Conservation (phyloP, 1,284 basidiomycete genomes). For the Cutaneotrichosporon cutaneum region DNA sequence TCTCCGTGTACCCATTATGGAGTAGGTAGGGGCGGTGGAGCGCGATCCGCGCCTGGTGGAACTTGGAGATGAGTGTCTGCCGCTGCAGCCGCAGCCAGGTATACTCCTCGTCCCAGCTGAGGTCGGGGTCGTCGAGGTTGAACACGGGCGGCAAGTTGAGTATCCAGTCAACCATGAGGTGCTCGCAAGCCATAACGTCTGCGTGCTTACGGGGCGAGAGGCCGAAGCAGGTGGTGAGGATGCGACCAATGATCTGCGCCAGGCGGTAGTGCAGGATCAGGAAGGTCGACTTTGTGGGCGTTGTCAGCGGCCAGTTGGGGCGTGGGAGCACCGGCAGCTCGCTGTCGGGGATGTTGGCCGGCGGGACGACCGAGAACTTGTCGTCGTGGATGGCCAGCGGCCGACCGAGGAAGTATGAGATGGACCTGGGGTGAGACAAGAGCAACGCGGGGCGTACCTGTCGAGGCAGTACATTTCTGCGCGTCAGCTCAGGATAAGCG, state of each 20-base stretch:
- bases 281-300: conserved; percentile 36
- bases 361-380: conserved; percentile 28
- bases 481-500: conserved; percentile 9
- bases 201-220: conserved; percentile 28
- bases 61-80: conserved; percentile 35
- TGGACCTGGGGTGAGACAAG: conserved; percentile 23
- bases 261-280: conserved; percentile 38
- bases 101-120: conserved; percentile 24
- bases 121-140: conserved; percentile 31
- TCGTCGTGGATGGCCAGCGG: conserved; percentile 38
- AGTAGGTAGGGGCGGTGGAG: conserved; percentile 40
- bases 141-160: conserved; percentile 34
- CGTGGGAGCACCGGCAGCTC: conserved; percentile 25
- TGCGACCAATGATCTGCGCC: conserved; percentile 34
- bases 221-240: conserved; percentile 35
- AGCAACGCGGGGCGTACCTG: conserved; percentile 25
- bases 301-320: conserved; percentile 23
- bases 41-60: conserved; percentile 34
- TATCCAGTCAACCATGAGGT: conserved; percentile 29
- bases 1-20: conserved; percentile 23
- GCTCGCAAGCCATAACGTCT: conserved; percentile 34
- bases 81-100: conserved; percentile 35
- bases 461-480: conserved; percentile 37
- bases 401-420: conserved; percentile 40
- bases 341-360: conserved; percentile 33